These are phyloP conservation scores for Acorus gramineus DNA, from an alignment of 106 monocot species.

Conservation along the genomic window DNA sequence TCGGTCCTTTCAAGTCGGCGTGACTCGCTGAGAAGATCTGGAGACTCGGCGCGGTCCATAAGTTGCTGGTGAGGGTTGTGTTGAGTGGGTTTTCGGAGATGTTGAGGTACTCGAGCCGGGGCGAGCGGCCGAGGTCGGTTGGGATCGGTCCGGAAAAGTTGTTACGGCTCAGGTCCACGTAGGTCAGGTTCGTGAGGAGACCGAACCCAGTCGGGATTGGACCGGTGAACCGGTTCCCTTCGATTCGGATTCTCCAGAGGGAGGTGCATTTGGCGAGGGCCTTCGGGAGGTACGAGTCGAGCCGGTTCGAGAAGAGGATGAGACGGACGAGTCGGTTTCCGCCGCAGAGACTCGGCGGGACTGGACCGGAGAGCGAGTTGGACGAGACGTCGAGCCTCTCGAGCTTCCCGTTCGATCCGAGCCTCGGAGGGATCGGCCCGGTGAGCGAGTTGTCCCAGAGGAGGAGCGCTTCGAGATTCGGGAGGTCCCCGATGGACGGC, in stretches of 20 bases:
- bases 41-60: slow-evolving; percentile 43
- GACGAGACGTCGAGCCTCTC: slow-evolving; percentile 84
- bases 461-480: slow-evolving; percentile 44
- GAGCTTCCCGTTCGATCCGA: slow-evolving; percentile 48
- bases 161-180: slow-evolving; percentile 75
- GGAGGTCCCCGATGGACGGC: slow-evolving; percentile 40
- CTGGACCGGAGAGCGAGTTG: slow-evolving; percentile 56
- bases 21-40: slow-evolving; percentile 64
- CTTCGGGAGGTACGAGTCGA: slow-evolving; percentile 52
- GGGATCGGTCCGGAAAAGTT: slow-evolving; percentile 57
- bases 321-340: slow-evolving; percentile 68
- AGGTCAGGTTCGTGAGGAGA: slow-evolving; percentile 62
- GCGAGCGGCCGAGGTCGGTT: slow-evolving; percentile 34
- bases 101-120: slow-evolving; percentile 56
- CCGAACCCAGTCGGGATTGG: slow-evolving; percentile 75
- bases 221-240: slow-evolving; percentile 51
- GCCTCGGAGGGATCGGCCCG: slow-evolving; percentile 48
- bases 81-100: slow-evolving; percentile 53
- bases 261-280: slow-evolving; percentile 54
- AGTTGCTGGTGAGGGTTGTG: slow-evolving; percentile 26
- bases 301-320: slow-evolving; percentile 79
- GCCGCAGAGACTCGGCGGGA: slow-evolving; percentile 51
- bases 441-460: slow-evolving; percentile 94
- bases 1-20: slow-evolving; percentile 38
- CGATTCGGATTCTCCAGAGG: slow-evolving; percentile 65